These are phyloP conservation scores for Parsonsia alboflavescens DNA, from an alignment of 257 asterid genomes.

Conservation along the genomic window DNA sequence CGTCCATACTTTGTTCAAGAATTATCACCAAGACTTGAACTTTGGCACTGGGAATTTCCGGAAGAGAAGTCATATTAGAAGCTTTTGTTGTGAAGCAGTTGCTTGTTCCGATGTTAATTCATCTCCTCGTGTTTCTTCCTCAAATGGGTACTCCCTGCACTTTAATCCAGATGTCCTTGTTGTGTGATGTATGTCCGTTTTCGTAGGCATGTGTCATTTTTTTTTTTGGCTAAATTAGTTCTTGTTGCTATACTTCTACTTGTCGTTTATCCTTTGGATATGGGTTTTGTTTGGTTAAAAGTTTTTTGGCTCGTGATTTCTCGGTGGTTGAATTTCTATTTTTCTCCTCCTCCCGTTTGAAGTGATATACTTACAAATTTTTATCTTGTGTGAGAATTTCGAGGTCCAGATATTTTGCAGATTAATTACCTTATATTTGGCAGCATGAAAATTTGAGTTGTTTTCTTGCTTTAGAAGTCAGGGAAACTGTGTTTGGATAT, in stretches of 20 bases:
- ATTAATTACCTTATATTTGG: neutral
- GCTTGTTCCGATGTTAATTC: constrained; percentile 36
- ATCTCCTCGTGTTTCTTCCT: constrained; percentile 25
- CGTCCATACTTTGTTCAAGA: constrained; percentile 25
- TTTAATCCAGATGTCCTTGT: neutral
- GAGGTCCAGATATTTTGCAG: neutral
- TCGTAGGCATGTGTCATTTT: neutral
- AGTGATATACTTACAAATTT: neutral
- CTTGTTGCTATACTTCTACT: neutral
- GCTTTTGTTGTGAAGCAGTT: constrained; percentile 32
- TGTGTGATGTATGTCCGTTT: neutral
- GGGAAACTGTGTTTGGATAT: neutral
- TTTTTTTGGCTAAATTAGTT: neutral
- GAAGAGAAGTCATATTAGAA: constrained; percentile 18
- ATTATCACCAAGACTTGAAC: constrained; percentile 26
- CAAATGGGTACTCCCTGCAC: constrained; percentile 44
- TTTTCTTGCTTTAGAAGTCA: neutral
- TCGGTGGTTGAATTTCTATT: neutral
- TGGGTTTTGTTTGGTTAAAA: neutral
- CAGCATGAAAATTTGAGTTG: neutral
- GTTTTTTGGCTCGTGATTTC: neutral
- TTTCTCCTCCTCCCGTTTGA: neutral
- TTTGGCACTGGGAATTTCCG: constrained; percentile 15
- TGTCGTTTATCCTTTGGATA: neutral
- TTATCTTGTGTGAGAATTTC: neutral